Base-by-base conservation (phyloP, 169 alveolate species). In the Besnoitia besnoiti region DNA sequence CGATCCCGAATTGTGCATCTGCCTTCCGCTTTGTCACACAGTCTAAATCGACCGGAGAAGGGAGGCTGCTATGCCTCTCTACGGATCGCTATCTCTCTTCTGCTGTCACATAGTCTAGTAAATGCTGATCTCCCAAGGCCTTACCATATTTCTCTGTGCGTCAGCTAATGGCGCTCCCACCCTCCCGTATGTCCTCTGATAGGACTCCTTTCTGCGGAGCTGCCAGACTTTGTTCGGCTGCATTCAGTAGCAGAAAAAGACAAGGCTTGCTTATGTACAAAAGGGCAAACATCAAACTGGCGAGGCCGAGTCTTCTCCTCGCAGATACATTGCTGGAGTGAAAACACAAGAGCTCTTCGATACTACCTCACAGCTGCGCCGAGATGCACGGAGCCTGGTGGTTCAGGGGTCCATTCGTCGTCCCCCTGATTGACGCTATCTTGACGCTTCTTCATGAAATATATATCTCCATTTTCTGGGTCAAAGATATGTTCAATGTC, bases 331-430 rank as follows among this genome's bases (percentile, higher is more conserved):
- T 14, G 67, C 24, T 51, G 24, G n/a, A 51, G 67, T 51, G n/a
- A n/a, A n/a, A n/a, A n/a, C n/a, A n/a, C n/a, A n/a, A n/a, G n/a
- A n/a, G n/a, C n/a, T n/a, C n/a, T n/a, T n/a, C n/a, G n/a, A n/a
- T n/a, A n/a, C n/a, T 37, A 44, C 80, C 47, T 10, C 59, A 0
- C 87, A 77, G 59, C 59, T 59, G 59, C 87, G 87, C 87, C 87
- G 87, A 21, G 40, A 77, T 77, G 87, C 59, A 40, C 40, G 47
- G 59, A 7, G 87, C 87, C 62, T 77, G 87, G 87, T 77, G 87
- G 87, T 77, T 21, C 59, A 35, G 87, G 87, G 87, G 87, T 24
- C 87, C 87, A 21, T 77, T 77, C 40, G 59, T 77, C 40, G 87
- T 77, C 61, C 87, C 87, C 87, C 33, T 77, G 39, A 30, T 39